Conservation (phyloP, 768 basidiomycete genomes). For the Brasilioporus rufonigricans region DNA sequence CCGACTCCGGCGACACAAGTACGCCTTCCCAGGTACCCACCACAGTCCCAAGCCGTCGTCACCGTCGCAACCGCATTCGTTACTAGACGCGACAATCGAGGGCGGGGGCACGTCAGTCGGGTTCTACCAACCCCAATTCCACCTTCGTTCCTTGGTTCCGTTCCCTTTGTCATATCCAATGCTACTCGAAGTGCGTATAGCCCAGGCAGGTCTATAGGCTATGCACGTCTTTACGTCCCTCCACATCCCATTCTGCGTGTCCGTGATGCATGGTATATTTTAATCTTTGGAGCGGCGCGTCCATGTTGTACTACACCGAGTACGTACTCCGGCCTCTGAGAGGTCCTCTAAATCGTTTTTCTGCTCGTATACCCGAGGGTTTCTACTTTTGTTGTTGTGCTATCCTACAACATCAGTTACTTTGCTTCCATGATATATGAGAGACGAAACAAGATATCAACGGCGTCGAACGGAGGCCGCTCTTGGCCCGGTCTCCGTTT, state of each 20-base stretch:
- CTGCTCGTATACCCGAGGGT: too few relatives aligned
- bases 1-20: background rate
- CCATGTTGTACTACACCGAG: background rate
- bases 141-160: background rate
- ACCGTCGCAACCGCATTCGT: constrained; percentile 1
- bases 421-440: too few relatives aligned
- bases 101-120: too few relatives aligned
- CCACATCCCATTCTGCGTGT: too few relatives aligned
- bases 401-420: too few relatives aligned
- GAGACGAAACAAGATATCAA: too few relatives aligned
- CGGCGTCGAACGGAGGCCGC: too few relatives aligned
- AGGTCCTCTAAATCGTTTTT: background rate
- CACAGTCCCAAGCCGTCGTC: background rate
- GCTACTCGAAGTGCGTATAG: background rate
- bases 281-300: background rate
- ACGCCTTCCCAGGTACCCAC: background rate
- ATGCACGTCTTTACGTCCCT: background rate
- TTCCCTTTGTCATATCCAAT: background rate
- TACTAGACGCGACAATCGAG: too few relatives aligned
- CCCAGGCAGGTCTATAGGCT: background rate
- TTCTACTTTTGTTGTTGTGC: too few relatives aligned
- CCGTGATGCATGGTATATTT: too few relatives aligned
- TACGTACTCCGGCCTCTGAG: background rate
- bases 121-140: background rate
- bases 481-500: too few relatives aligned